phyloP scores from a whole-genome alignment of 2,329 filamentous ascomycete species.

The Alternaria triticimaculans region DNA sequence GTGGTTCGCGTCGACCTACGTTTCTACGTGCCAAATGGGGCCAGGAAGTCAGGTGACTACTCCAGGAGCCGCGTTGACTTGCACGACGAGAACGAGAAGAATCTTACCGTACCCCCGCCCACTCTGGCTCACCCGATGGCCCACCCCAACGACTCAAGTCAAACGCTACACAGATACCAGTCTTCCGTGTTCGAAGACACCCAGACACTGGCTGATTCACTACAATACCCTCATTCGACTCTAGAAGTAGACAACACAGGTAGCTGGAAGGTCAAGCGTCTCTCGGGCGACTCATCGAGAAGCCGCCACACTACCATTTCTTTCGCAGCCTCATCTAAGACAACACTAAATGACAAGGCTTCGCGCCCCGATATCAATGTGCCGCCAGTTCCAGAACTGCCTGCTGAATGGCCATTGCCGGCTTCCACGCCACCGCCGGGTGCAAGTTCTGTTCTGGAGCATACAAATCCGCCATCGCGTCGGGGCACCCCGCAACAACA shows the following conservation, averaged over 20 bases:
- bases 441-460: constrained; percentile 18
- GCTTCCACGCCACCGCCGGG: constrained; percentile 21
- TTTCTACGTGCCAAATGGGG: constrained; percentile 77
- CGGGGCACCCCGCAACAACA: constrained; percentile 11
- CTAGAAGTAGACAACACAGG: constrained; percentile 42
- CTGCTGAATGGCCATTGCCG: constrained; percentile 34
- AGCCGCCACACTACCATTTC: constrained; percentile 17
- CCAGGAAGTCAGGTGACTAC: constrained; percentile 54
- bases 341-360: constrained; percentile 26
- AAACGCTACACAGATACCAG: constrained; percentile 39
- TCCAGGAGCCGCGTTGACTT: constrained; percentile 30
- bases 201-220: constrained; percentile 42
- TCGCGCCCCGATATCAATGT: constrained; percentile 19
- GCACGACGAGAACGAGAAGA: constrained; percentile 31
- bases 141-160: constrained; percentile 28
- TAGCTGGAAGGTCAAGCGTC: constrained; percentile 41
- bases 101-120: constrained; percentile 16
- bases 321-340: constrained; percentile 19
- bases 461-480: constrained; percentile 14
- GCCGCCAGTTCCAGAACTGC: constrained; percentile 38
- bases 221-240: constrained; percentile 40
- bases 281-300: constrained; percentile 23
- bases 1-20: constrained; percentile 74
- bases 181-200: constrained; percentile 42
- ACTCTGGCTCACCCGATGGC: constrained; percentile 13